Conservation (phyloP, 305 asterid species). For the Solanum hybrid region DNA sequence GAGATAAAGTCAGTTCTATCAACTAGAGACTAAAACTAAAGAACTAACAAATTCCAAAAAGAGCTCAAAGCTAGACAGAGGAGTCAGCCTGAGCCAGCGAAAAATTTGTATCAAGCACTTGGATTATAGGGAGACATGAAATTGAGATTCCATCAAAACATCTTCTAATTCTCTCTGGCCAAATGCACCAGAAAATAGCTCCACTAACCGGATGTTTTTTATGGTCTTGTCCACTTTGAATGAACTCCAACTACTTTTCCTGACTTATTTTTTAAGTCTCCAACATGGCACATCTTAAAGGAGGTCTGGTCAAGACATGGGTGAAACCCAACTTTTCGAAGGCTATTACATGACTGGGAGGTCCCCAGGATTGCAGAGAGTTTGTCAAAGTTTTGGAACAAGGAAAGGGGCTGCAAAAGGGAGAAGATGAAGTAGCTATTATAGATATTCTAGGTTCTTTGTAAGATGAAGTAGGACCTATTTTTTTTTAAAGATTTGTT, state of each 20-base stretch:
- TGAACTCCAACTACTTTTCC: neutral
- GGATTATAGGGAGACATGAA: neutral
- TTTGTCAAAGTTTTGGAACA: neutral
- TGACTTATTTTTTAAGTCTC: neutral
- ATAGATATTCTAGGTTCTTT: neutral
- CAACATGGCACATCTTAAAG: neutral
- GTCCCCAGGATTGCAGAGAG: neutral
- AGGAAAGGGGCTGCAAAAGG: neutral
- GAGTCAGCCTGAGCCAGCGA: neutral
- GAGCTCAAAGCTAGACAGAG: neutral
- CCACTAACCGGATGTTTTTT: neutral
- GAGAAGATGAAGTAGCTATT: neutral
- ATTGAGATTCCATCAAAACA: neutral
- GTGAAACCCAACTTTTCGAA: neutral
- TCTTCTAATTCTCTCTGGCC: neutral
- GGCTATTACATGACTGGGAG: neutral
- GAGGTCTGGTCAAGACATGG: neutral
- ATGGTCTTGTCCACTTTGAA: neutral
- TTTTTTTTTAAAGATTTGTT: neutral
- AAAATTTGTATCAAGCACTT: neutral
- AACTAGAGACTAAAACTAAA: neutral
- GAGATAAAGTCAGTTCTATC: neutral
- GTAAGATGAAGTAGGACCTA: neutral
- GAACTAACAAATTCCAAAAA: neutral
- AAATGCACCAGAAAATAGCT: neutral